A percentile compares a stretch with the other conserved stretches of the same genome.
Conservation (phyloP, 352 stramenopile genomes). For the Phytopythium chamaehyphon region DNA sequence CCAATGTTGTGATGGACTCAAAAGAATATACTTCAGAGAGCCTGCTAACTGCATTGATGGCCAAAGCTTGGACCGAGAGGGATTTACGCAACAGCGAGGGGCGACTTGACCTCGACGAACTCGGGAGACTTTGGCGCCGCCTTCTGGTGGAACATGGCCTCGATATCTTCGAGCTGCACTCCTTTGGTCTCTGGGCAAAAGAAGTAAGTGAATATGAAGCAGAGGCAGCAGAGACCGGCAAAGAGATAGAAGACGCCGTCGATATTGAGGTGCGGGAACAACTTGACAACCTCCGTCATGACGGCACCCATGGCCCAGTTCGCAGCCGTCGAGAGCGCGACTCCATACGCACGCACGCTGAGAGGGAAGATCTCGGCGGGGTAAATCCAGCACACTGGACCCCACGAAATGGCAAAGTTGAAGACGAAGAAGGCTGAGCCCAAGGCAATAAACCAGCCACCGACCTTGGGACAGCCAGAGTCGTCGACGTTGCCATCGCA, state of each 20-base stretch:
- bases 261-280: slow-evolving; percentile 27
- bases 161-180: slow-evolving; percentile 21
- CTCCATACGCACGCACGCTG: slow-evolving; percentile 41
- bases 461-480: slow-evolving; percentile 21
- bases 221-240: slow-evolving; percentile 12
- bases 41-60: too few relatives aligned
- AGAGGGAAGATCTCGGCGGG: slow-evolving; percentile 56
- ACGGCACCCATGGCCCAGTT: slow-evolving; percentile 39
- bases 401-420: slow-evolving; percentile 23
- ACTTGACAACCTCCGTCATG: slow-evolving; percentile 31
- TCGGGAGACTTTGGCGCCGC: slow-evolving; percentile 10
- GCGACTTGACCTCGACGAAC: slow-evolving; percentile 3
- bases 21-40: too few relatives aligned
- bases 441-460: slow-evolving; percentile 36
- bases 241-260: slow-evolving; percentile 28
- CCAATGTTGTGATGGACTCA: too few relatives aligned
- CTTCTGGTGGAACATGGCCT: slow-evolving; percentile 13
- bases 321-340: slow-evolving; percentile 32
- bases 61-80: too few relatives aligned
- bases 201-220: slow-evolving; percentile 22
- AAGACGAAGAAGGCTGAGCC: slow-evolving; percentile 34
- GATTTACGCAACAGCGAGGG: too few relatives aligned
- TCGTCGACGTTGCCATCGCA: slow-evolving; percentile 25
- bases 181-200: slow-evolving; percentile 25
- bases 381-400: slow-evolving; percentile 43